Evolutionary conservation across 805 yeast species (phyloP).

Genomic region (Candida oleophila): DNA sequence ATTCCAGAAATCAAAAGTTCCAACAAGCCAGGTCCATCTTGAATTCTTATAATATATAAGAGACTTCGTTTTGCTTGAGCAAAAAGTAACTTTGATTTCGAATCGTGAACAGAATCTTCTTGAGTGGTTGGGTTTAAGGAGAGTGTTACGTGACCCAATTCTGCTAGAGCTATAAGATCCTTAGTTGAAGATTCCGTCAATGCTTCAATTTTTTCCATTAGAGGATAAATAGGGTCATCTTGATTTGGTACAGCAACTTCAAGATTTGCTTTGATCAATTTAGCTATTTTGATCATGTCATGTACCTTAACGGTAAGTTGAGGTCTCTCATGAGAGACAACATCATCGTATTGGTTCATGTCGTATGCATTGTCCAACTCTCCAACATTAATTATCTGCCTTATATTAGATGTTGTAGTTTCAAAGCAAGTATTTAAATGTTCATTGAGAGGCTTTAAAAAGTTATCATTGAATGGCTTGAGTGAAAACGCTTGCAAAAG

Average conservation of each 20-base stretch:
- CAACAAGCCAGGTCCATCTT: slow-evolving; percentile 64
- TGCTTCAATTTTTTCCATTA: slow-evolving; percentile 42
- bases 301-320: slow-evolving; percentile 41
- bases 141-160: slow-evolving; percentile 52
- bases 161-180: slow-evolving; percentile 48
- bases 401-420: slow-evolving; percentile 44
- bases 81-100: slow-evolving; percentile 56
- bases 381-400: slow-evolving; percentile 49
- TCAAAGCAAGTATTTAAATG: slow-evolving; percentile 55
- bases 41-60: slow-evolving; percentile 81
- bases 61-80: slow-evolving; percentile 81
- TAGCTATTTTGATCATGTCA: slow-evolving; percentile 47
- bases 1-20: slow-evolving; percentile 71
- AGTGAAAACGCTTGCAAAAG: slow-evolving; percentile 65
- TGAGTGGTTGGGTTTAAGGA: slow-evolving; percentile 54
- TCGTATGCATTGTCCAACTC: slow-evolving; percentile 60
- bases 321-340: slow-evolving; percentile 50
- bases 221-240: slow-evolving; percentile 55
- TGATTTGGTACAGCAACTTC: slow-evolving; percentile 44
- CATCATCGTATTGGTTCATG: slow-evolving; percentile 67
- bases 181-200: slow-evolving; percentile 30
- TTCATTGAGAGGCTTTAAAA: slow-evolving; percentile 77
- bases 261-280: slow-evolving; percentile 40
- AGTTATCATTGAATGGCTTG: slow-evolving; percentile 69
- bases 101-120: slow-evolving; percentile 49